Percentiles rank a stretch among this genome's conserved stretches.
These are phyloP conservation scores for Trichoderma atroviride DNA, from an alignment of 2,329 filamentous ascomycete species.

Conservation along the genomic window DNA sequence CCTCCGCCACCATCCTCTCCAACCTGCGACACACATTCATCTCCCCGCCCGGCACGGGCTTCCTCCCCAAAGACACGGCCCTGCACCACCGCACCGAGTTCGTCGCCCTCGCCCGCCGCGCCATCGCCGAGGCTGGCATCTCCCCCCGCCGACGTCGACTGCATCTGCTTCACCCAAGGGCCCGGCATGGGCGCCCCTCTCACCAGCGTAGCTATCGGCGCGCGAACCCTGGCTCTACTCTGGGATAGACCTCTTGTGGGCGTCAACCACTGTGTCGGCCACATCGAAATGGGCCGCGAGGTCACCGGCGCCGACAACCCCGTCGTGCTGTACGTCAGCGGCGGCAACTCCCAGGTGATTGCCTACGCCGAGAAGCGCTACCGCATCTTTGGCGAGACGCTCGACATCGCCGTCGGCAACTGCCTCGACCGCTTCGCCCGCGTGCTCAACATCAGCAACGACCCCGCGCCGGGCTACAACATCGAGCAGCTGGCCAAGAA, in stretches of 20 bases:
- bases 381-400: conserved; percentile 95
- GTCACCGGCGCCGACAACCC: conserved; percentile 91
- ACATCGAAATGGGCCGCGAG: conserved; percentile 96
- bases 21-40: conserved; percentile 95
- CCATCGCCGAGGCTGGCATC: conserved; percentile 68
- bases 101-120: conserved; percentile 75
- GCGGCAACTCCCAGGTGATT: conserved; percentile 97
- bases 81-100: conserved; percentile 88
- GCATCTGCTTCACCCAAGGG: conserved; percentile 93
- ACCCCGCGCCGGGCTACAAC: conserved; percentile 96
- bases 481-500: conserved; percentile 90
- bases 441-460: conserved; percentile 88
- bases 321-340: conserved; percentile 92
- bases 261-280: conserved; percentile 97
- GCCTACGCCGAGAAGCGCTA: conserved; percentile 94
- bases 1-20: conserved; percentile 69
- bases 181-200: conserved; percentile 96
- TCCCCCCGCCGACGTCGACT: conserved; percentile 72
- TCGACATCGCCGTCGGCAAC: conserved; percentile 97
- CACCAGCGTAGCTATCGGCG: conserved; percentile 81
- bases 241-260: conserved; percentile 90
- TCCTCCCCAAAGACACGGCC: conserved; percentile 95
- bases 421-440: conserved; percentile 95
- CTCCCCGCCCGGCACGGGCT: conserved; percentile 89
- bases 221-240: conserved; percentile 76